Evolutionary conservation across 2,329 filamentous ascomycete genomes (phyloP), one percentile per base, ranked within the genome.

Genomic region (Aspergillus sp.): DNA sequence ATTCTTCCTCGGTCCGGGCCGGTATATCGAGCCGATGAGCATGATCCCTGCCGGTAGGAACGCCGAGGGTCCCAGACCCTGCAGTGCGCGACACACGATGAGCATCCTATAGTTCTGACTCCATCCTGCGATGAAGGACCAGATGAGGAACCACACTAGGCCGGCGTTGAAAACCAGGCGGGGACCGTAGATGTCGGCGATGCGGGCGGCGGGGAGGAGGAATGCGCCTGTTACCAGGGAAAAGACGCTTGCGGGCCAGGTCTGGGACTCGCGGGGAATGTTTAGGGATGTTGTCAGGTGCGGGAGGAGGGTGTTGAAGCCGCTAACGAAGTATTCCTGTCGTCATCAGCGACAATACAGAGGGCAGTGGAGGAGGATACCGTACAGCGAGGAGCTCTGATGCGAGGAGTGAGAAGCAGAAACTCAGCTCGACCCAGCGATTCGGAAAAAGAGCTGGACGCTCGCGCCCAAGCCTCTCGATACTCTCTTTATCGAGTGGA

Each of bases 241-340:
- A 47, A 62, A 62, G 38, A 62, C 60, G 41, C 57, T 62, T 4
- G 60, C 56, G 1, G 60, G 57, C 60, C 60, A 62, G 6, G 60
- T 60, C 22, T 62, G 57, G 7, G 60, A 49, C 9, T 48, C 55
- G 19, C 41, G 46, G 1, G 60, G 60, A 7, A 59, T 62, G n/a
- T 59, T 41, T 1, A 62, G 48, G n/a, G 56, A 52, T 4, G 11
- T 25, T 31, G 60, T 51, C 6, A 62, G 31, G 7, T 55, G 51
- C 0, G 60, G 60, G 7, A 62, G 57, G 47, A 62, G 49, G 7
- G 57, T 59, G 17, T 62, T 62, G 25, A 62, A 61, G 6, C 55
- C 55, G 34, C 47, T 51, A 34, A 57, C 19, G 34, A 57, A 57
- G 47, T 45, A 57, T 57, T 57, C 55, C 55, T 57, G 7, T 3